Percentiles rank a stretch among this genome's conserved stretches.
Evolutionary conservation across 1,139 yeast genomes (phyloP).

Genomic region (Pneumocystis carinii): DNA sequence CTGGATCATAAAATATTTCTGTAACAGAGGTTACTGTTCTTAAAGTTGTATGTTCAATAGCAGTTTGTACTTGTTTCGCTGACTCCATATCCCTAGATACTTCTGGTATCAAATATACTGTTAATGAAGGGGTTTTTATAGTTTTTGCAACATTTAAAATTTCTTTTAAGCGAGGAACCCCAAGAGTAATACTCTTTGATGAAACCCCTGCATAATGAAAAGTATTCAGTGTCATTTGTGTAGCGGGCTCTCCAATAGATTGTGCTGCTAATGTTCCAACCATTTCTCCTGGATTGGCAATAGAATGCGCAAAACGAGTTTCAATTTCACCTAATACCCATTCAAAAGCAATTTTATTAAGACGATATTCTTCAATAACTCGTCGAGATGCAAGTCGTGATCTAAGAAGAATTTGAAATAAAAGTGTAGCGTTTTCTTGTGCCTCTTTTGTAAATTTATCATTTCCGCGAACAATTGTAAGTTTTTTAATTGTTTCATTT

Average conservation of each 20-base stretch:
- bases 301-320: slow-evolving; percentile 78
- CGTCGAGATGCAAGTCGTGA: slow-evolving; percentile 86
- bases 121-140: slow-evolving; percentile 95
- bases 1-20: slow-evolving; percentile 94
- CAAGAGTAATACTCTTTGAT: slow-evolving; percentile 94
- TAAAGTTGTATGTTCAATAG: slow-evolving; percentile 89
- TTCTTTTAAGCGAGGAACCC: slow-evolving; percentile 99
- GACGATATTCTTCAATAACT: slow-evolving; percentile 75
- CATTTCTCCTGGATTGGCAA: slow-evolving; percentile 99
- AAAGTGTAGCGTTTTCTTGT: slow-evolving; percentile 76
- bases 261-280: slow-evolving; percentile 99
- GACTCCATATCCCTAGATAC: slow-evolving; percentile 77
- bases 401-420: slow-evolving; percentile 82
- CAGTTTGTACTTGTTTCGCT: slow-evolving; percentile 91
- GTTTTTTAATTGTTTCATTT: slow-evolving; percentile 47
- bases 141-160: slow-evolving; percentile 96
- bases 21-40: slow-evolving; percentile 94
- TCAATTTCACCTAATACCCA: slow-evolving; percentile 95
- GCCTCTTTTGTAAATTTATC: slow-evolving; percentile 66
- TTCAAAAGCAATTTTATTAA: slow-evolving; percentile 74
- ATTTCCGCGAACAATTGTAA: slow-evolving; percentile 72
- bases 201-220: slow-evolving; percentile 99
- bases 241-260: slow-evolving; percentile 98
- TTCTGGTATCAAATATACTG: slow-evolving; percentile 71
- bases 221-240: slow-evolving; percentile 97